phyloP scores from a whole-genome alignment of 768 basidiomycete species.

The Coprinopsis sp. region DNA sequence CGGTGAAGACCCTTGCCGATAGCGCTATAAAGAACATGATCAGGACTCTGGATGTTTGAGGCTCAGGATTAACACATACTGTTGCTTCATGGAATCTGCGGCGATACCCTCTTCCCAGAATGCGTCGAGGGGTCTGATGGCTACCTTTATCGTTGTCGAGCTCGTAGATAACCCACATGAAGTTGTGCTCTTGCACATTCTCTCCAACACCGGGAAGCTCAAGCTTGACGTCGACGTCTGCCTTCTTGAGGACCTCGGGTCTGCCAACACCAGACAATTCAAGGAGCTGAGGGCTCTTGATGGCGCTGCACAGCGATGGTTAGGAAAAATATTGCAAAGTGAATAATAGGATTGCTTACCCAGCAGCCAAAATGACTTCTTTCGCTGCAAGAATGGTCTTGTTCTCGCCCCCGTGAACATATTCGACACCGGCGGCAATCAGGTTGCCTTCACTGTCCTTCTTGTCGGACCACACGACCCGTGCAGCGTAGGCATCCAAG shows the following conservation, averaged over 20 bases:
- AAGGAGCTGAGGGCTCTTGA: constrained; percentile 15
- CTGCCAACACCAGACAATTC: constrained; percentile 17
- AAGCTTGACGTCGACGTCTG: constrained; percentile 12
- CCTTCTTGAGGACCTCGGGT: constrained; percentile 8
- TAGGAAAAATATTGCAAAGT: neutral
- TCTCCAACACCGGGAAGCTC: constrained; percentile 15
- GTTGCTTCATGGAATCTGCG: constrained; percentile 4
- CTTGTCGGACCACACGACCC: constrained; percentile 6
- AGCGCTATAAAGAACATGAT: constrained; percentile 13
- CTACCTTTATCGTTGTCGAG: constrained; percentile 6
- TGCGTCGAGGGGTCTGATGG: constrained; percentile 7
- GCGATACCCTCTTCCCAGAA: constrained; percentile 3
- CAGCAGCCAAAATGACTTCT: constrained; percentile 13
- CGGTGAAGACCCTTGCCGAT: constrained; percentile 22
- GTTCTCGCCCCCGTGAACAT: constrained; percentile 5
- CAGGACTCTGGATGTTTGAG: neutral
- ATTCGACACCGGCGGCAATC: constrained; percentile 8
- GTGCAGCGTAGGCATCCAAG: constrained; percentile 7
- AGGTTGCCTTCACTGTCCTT: constrained; percentile 3
- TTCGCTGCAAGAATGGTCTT: constrained; percentile 2
- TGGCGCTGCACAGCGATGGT: constrained; percentile 1
- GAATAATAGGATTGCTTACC: constrained; percentile 3
- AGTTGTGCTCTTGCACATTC: constrained; percentile 14
- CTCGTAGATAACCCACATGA: constrained; percentile 6
- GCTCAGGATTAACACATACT: neutral